These are phyloP conservation scores for Haematococcus sp. DNA, from an alignment of 139 green algal species.

Conservation along the genomic window DNA sequence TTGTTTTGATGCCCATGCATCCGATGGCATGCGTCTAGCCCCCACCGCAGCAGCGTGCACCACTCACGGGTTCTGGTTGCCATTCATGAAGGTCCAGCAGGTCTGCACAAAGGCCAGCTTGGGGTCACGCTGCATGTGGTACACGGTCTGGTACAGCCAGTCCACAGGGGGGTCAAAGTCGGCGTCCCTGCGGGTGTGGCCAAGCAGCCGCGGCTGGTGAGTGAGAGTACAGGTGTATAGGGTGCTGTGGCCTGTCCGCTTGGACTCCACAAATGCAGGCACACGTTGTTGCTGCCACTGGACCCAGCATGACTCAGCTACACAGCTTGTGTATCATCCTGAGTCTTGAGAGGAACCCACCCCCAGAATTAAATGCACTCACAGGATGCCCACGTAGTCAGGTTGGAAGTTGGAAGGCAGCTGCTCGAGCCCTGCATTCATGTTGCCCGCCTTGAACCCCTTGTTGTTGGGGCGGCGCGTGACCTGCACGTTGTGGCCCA, in stretches of 20 bases:
- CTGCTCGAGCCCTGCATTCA: slow-evolving; percentile 56
- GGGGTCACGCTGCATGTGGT: slow-evolving; percentile 28
- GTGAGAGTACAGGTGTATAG: too few species aligned
- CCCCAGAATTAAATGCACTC: too few species aligned
- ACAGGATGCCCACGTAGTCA: slow-evolving; percentile 50
- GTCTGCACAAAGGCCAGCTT: slow-evolving; percentile 75
- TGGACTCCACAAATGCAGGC: too few species aligned
- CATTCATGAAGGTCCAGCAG: slow-evolving; percentile 67
- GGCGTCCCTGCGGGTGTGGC: slow-evolving; percentile 20
- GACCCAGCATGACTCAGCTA: too few species aligned
- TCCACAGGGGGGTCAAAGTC: slow-evolving; percentile 37
- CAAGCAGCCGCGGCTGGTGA: too few species aligned
- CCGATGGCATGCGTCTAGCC: background rate
- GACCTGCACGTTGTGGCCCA: slow-evolving; percentile 39
- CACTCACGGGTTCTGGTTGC: slow-evolving; percentile 39
- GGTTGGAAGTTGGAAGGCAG: slow-evolving; percentile 19
- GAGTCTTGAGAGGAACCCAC: too few species aligned
- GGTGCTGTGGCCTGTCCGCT: too few species aligned
- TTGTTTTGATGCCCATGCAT: too few species aligned
- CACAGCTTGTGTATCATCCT: too few species aligned
- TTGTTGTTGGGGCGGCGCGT: slow-evolving; percentile 59
- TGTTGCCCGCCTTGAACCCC: slow-evolving; percentile 78
- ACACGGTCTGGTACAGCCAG: slow-evolving; percentile 36
- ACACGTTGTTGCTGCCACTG: too few species aligned
- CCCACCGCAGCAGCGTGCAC: too few species aligned